These are phyloP conservation scores for Dryas integrifolia DNA, from an alignment of 331 rosid genomes.

Conservation along the genomic window DNA sequence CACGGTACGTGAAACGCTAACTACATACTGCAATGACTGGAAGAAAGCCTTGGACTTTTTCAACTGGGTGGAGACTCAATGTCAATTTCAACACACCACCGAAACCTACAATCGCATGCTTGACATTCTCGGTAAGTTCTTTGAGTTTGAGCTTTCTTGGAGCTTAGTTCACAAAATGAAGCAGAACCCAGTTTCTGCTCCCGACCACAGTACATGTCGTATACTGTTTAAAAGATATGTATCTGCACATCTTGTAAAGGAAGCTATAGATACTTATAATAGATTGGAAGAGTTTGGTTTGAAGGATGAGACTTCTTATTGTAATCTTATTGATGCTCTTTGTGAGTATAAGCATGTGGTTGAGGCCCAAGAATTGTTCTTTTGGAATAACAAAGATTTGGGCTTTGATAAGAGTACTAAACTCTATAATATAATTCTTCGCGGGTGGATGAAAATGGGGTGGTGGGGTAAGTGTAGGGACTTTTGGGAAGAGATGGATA, in stretches of 20 bases:
- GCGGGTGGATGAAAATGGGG: constrained; percentile 75
- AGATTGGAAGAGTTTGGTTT: constrained; percentile 54
- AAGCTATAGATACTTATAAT: constrained; percentile 55
- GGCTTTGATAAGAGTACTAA: constrained; percentile 40
- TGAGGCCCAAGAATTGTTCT: constrained; percentile 70
- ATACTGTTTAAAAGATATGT: constrained; percentile 70
- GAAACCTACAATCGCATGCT: constrained; percentile 60
- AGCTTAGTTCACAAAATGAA: constrained; percentile 59
- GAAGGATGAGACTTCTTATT: constrained; percentile 61
- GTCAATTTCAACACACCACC: constrained; percentile 53
- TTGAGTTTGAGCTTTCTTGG: constrained; percentile 72
- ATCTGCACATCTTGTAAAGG: constrained; percentile 61
- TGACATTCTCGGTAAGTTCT: constrained; percentile 78
- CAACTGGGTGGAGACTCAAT: constrained; percentile 53
- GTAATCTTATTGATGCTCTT: constrained; percentile 65
- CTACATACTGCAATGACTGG: constrained; percentile 78
- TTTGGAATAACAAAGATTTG: constrained; percentile 38
- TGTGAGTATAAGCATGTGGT: constrained; percentile 77
- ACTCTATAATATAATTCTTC: constrained; percentile 66
- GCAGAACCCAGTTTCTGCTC: constrained; percentile 41
- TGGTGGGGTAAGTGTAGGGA: constrained; percentile 91
- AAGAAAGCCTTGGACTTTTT: constrained; percentile 72
- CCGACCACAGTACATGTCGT: constrained; percentile 72
- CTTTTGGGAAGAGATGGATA: constrained; percentile 90
- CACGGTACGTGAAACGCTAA: constrained; percentile 52